Percentiles rank a stretch among this genome's conserved stretches.
Evolutionary conservation across 164 flowering plant genomes (phyloP).

Genomic region (Sedum album): DNA sequence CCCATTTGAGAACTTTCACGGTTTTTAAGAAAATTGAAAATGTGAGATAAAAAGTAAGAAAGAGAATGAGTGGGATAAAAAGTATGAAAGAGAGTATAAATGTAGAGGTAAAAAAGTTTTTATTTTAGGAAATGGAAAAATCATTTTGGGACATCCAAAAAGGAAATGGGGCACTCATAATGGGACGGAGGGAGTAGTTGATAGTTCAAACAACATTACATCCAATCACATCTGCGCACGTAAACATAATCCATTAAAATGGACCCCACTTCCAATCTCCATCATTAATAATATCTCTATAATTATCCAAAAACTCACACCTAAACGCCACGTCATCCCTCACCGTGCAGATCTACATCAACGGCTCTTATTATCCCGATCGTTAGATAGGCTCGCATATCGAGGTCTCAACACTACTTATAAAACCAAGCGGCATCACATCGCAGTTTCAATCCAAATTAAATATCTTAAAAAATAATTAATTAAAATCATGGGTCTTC

Average conservation of each 20-base stretch:
- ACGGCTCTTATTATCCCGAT: not conserved
- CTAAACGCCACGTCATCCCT: constrained; percentile 1
- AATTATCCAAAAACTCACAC: not conserved
- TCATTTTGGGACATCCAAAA: too few relatives aligned
- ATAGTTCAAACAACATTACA: not conserved
- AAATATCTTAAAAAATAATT: not conserved
- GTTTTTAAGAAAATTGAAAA: too few relatives aligned
- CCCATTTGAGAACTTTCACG: too few relatives aligned
- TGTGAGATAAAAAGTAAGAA: too few relatives aligned
- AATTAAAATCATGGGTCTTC: constrained; percentile 43
- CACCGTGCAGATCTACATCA: not conserved
- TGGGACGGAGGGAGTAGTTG: too few relatives aligned
- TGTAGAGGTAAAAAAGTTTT: too few relatives aligned
- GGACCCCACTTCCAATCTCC: not conserved
- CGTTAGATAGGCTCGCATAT: not conserved
- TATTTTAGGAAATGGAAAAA: too few relatives aligned
- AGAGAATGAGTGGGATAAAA: too few relatives aligned
- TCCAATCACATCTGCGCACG: not conserved
- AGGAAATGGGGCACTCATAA: too few relatives aligned
- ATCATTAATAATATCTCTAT: not conserved
- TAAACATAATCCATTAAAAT: not conserved
- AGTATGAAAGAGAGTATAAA: too few relatives aligned
- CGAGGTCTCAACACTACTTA: not conserved
- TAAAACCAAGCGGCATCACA: not conserved
- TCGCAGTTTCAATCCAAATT: not conserved